Evolutionary conservation across 2,329 filamentous ascomycete species (phyloP).

Genomic region (Penicillium psychrosexuale): DNA sequence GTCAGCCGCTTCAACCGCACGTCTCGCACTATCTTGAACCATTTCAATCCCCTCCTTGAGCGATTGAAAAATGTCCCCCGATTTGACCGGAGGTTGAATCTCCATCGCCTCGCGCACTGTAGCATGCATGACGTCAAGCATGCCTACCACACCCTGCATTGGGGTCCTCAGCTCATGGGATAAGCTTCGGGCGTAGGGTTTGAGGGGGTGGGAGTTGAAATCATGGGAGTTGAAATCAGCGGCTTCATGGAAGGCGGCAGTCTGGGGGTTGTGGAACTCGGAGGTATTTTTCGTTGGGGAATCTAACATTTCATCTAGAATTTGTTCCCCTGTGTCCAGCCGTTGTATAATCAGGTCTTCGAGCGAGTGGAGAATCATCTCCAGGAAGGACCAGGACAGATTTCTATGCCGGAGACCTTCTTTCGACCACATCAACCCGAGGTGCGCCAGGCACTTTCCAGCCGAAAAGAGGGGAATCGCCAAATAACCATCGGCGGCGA

Average conservation of each 20-base stretch:
- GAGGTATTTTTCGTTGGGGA: conserved; percentile 15
- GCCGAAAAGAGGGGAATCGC: conserved; percentile 63
- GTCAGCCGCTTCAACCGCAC: conserved; percentile 70
- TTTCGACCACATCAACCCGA: conserved; percentile 68
- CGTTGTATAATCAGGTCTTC: conserved; percentile 64
- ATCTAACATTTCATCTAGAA: background rate
- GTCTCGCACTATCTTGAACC: conserved; percentile 68
- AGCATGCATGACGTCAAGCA: conserved; percentile 73
- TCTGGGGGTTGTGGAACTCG: conserved; percentile 27
- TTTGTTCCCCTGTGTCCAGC: conserved; percentile 38
- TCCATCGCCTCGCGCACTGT: conserved; percentile 65
- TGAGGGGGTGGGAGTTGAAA: conserved; percentile 59
- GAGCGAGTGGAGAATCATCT: conserved; percentile 65
- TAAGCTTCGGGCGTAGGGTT: conserved; percentile 68
- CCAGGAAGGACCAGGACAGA: conserved; percentile 64
- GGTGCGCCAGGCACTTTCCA: conserved; percentile 65
- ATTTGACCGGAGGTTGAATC: conserved; percentile 49
- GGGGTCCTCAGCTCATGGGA: conserved; percentile 70
- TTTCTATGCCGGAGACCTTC: conserved; percentile 56
- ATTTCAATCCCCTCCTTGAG: conserved; percentile 68
- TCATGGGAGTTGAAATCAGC: conserved; percentile 56
- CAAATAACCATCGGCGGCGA: conserved; percentile 64
- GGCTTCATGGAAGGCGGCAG: conserved; percentile 54
- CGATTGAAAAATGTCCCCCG: conserved; percentile 57
- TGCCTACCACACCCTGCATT: conserved; percentile 73